Base-by-base conservation (phyloP, 2,329 filamentous ascomycete genomes). In the Cyanodermella asteris region DNA sequence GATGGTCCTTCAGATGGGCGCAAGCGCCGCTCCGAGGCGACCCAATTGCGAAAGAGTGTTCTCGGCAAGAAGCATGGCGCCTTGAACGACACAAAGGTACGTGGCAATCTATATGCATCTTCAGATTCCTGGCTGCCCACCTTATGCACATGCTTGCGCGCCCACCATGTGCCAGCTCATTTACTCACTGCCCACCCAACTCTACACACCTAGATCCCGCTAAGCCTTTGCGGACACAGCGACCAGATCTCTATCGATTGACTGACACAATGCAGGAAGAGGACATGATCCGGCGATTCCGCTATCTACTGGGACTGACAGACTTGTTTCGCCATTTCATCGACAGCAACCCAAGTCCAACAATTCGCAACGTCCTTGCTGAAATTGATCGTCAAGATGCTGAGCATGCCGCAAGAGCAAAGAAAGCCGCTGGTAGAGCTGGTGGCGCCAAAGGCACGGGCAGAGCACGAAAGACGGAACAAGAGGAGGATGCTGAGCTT, bases 301-400 rank as follows among this genome's bases (percentile, higher is more conserved):
- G 81, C 34, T 97, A 97, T 46, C 64, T 97, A 2, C 64, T 97
- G 9, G 90, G 90, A 14, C 59, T 97, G 26, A 97, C 87, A 10
- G 87, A 97, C 42, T 61, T 97, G 12, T 97, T 97, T 56, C 80
- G 90, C 35, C 87, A 97, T 52, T 97, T 97, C 49, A 97, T 97
- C 52, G 82, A 94, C 44, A 80, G 81, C 6, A 97, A 93, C 43
- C 84, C 82, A 5, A 82, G 97, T 43, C 84, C 87, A 10, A 78
- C 77, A 39, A 87, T 94, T 41, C 77, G 84, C 39, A 77, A 91
- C 30, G 80, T 93, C 38, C 87, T 94, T 63, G 64, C 66, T 25
- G 78, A 93, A 49, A 93, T 94, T 41, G 87, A 97, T 49, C 72
- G 78, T 23, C 82, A 91, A 45, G 90, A 94, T 45, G 71, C 64